Conservation (phyloP, 1,284 basidiomycete species). For the Sanguinoderma infundibulare region DNA sequence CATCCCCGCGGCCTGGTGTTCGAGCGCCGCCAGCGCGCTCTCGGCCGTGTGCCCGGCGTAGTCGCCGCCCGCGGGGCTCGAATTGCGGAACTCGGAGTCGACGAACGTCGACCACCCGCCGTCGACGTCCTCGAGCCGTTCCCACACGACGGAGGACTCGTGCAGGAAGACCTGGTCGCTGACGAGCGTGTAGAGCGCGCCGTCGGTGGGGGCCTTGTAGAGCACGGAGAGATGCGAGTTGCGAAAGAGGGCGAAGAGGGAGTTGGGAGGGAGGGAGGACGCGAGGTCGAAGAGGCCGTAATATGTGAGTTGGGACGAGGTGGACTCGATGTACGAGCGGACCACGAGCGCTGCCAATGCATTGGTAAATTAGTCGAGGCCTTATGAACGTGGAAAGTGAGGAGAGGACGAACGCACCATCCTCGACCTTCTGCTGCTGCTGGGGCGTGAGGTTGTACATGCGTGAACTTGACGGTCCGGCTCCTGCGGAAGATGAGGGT, state of each 20-base stretch:
- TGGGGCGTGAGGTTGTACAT: slow-evolving; percentile 45
- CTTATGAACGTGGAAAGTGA: neutral
- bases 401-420: slow-evolving; percentile 52
- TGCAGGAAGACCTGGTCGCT: slow-evolving; percentile 82
- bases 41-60: slow-evolving; percentile 77
- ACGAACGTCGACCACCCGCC: slow-evolving; percentile 78
- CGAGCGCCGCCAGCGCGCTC: slow-evolving; percentile 47
- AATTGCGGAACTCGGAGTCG: slow-evolving; percentile 66
- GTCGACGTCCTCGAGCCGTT: slow-evolving; percentile 87
- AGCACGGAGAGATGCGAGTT: slow-evolving; percentile 90
- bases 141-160: slow-evolving; percentile 86
- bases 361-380: neutral
- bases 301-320: slow-evolving; percentile 86
- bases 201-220: slow-evolving; percentile 60
- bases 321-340: slow-evolving; percentile 71
- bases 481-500: neutral
- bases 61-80: slow-evolving; percentile 77
- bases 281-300: slow-evolving; percentile 77
- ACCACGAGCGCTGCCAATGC: slow-evolving; percentile 62
- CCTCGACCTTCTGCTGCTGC: slow-evolving; percentile 63
- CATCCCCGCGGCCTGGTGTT: slow-evolving; percentile 32
- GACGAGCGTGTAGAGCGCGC: slow-evolving; percentile 76
- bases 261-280: slow-evolving; percentile 53
- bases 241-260: slow-evolving; percentile 83
- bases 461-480: neutral